Base-by-base conservation (phyloP, 331 rosid genomes). In the Prunus yedoensis region DNA sequence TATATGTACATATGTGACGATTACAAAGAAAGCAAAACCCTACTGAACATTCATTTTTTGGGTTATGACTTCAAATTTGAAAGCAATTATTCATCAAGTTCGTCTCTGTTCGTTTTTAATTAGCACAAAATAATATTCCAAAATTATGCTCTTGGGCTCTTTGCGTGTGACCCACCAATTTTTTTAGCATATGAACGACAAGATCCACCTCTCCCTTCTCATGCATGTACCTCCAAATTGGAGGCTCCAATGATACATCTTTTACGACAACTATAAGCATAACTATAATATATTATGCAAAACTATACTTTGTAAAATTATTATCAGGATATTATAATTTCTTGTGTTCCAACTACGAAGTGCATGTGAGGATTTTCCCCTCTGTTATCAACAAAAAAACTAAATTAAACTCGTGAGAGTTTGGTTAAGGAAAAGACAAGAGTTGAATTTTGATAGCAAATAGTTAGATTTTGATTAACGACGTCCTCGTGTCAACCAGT, bases 81-180 rank as follows among this genome's bases (percentile, higher is more conserved):
- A 52, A 17, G 56, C 54, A 51, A 5, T 51, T 51, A 50, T 50
- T 50, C 1, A 35, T 50, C 17, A 51, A 15, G 18, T 51, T 9
- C 5, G 9, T 2, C 56, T 51, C 20, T 51, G 0, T 16, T 51
- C 20, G 7, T 51, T 51, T 38, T 18, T 8, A 53, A 53, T 8
- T 28, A 4, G 67, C 79, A 74, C 83, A 68, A 52, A 75, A 63
- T 54, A 68, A 43, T 69, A 80, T 62, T 71, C 77, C 50, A 18
- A 58, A 66, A 66, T 4, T 32, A 73, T 58, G 57, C 47, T 3
- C 51, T 35, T 52, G 8, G 17, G 43, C 13, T 0, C 18, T 25
- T 5, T 4, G 14, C 6, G 18, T 11, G 25, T 1, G 76, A 35
- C 30, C 71, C 38, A 68, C 73, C n/a, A 9, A 3, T 23, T 23